Percentiles rank a stretch among this genome's conserved stretches.
phyloP scores from a whole-genome alignment of 2,329 filamentous ascomycete genomes.

The Microascus cirrosus region DNA sequence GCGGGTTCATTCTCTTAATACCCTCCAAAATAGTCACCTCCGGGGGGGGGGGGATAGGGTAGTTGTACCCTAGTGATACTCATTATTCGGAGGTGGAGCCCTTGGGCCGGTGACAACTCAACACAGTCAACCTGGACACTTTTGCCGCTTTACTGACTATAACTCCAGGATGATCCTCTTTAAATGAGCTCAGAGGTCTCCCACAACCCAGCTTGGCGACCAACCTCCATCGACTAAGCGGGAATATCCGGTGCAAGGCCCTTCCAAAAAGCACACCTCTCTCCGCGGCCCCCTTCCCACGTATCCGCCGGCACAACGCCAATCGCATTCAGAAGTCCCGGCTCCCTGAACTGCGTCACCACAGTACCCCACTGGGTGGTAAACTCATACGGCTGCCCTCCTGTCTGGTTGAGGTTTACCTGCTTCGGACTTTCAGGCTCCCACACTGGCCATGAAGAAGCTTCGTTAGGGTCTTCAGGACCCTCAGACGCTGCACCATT shows the following conservation, averaged over 20 bases:
- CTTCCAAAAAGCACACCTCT: conserved; percentile 32
- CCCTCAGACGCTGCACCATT: conserved; percentile 16
- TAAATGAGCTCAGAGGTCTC: not conserved
- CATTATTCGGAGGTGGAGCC: too few species aligned
- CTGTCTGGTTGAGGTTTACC: conserved; percentile 35
- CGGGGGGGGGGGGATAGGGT: too few species aligned
- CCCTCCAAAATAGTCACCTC: too few species aligned
- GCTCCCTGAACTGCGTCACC: conserved; percentile 9
- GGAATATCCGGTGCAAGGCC: not conserved
- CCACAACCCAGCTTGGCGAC: not conserved
- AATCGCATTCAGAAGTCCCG: conserved; percentile 23
- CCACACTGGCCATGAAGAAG: conserved; percentile 22
- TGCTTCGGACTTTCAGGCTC: conserved; percentile 18
- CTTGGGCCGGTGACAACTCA: too few species aligned
- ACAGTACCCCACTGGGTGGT: conserved; percentile 12
- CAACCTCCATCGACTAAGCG: not conserved
- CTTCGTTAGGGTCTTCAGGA: conserved; percentile 8
- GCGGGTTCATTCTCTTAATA: too few species aligned
- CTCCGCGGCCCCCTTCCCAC: conserved; percentile 37
- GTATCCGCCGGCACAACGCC: conserved; percentile 26
- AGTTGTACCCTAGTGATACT: too few species aligned
- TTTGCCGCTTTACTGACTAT: too few species aligned
- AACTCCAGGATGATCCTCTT: not conserved
- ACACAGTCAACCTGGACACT: too few species aligned
- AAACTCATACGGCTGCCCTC: conserved; percentile 14